Conservation (phyloP, 2,329 filamentous ascomycete genomes). For the Exserohilum turcica region DNA sequence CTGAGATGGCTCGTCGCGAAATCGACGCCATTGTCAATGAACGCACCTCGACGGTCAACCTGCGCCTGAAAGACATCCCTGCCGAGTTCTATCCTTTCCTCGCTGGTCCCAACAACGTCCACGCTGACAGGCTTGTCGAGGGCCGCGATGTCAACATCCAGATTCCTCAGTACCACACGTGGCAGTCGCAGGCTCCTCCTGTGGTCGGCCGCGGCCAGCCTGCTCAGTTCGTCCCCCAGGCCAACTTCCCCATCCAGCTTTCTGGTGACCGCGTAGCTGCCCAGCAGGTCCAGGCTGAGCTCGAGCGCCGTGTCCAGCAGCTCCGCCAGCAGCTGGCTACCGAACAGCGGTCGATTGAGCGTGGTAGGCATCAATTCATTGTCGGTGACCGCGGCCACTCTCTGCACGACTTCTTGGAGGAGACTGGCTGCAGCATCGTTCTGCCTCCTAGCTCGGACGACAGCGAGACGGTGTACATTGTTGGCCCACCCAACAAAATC, state of each 20-base stretch:
- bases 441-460: slow-evolving; percentile 76
- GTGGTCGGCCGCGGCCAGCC: slow-evolving; percentile 66
- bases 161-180: slow-evolving; percentile 81
- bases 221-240: slow-evolving; percentile 72
- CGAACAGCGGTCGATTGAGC: slow-evolving; percentile 80
- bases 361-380: slow-evolving; percentile 92
- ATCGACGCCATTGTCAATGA: slow-evolving; percentile 89
- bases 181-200: slow-evolving; percentile 70
- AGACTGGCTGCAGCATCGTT: slow-evolving; percentile 89
- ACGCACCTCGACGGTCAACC: slow-evolving; percentile 78
- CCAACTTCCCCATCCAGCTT: slow-evolving; percentile 80
- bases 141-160: slow-evolving; percentile 78
- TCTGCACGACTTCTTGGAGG: slow-evolving; percentile 81
- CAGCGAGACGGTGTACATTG: slow-evolving; percentile 81
- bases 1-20: slow-evolving; percentile 79
- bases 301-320: slow-evolving; percentile 78
- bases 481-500: slow-evolving; percentile 77
- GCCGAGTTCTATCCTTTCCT: slow-evolving; percentile 96
- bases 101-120: slow-evolving; percentile 74
- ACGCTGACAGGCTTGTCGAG: slow-evolving; percentile 70
- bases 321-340: slow-evolving; percentile 76
- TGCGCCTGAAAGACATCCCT: slow-evolving; percentile 82
- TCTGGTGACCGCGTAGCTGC: slow-evolving; percentile 84
- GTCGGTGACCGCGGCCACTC: slow-evolving; percentile 81
- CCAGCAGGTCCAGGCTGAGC: slow-evolving; percentile 76